Base-by-base conservation (phyloP, 2,329 filamentous ascomycete species). In the Scorias spongiosa region DNA sequence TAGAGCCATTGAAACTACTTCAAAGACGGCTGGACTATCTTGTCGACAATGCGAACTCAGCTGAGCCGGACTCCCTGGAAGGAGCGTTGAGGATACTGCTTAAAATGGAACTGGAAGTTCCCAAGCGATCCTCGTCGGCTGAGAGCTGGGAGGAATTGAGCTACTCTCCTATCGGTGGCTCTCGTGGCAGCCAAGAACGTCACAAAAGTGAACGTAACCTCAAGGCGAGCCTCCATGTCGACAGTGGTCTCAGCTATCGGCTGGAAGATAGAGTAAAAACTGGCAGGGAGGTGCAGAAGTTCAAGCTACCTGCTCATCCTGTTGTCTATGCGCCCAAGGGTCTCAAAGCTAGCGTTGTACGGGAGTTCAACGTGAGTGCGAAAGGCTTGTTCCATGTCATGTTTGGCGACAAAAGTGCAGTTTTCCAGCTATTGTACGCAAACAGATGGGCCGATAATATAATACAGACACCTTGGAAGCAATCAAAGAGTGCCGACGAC, bases 381-480 rank as follows among this genome's bases (percentile, higher is more conserved):
- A 96, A 98, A 62, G 86, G 85, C 0, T 78, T 94, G 46, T 98
- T 96, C 62, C 89, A 96, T 57, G 84, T 96, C 12, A 74, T 98
- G 42, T 98, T 96, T 62, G 91, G 91, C 32, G 91, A 98, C 63
- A 93, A 89, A 65, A 93, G 85, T 59, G 85, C 88, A 29, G 80
- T 96, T 34, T 98, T 95, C 65, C 86, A 91, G 54, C 79, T 89
- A 56, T 70, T 96, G 28, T 89, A 95, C 59, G 81, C 85, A 58
- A 86, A 93, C 59, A 75, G 84, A 42, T 75, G 80, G 54, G 85
- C 84, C 11, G 76, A 80, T 60, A 65, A 80, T 49, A 87, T 95
- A 49, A 78, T 81, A 2, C 88, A 95, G 63, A 83, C 84, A 0
- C 85, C 89, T 0, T 98, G 91, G 91, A 69, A 72, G 14, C 70